Conservation (phyloP, 164 flowering plant genomes). For the Litsea cubeba region DNA sequence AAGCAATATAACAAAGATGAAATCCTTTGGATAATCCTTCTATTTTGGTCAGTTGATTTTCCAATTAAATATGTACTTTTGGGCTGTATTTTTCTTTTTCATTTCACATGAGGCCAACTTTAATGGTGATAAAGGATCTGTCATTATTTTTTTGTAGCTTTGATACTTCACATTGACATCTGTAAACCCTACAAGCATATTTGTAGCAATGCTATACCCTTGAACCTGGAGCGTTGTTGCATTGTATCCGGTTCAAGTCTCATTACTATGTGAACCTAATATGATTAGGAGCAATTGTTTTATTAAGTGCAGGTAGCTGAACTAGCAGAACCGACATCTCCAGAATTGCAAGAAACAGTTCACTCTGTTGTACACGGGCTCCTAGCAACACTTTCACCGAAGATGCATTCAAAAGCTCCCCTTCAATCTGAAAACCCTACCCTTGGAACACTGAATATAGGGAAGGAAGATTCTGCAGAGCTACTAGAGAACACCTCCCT, state of each 20-base stretch:
- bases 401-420: slow-evolving; percentile 66
- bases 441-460: slow-evolving; percentile 30
- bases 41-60: no score
- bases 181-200: no score
- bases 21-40: no score
- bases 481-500: slow-evolving; percentile 65
- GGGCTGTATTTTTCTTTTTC: no score
- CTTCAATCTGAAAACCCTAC: slow-evolving; percentile 34
- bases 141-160: no score
- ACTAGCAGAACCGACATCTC: slow-evolving; percentile 66
- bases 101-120: no score
- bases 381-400: slow-evolving; percentile 80
- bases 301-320: slow-evolving; percentile 54
- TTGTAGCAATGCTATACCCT: not conserved
- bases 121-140: no score
- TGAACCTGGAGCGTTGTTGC: not conserved
- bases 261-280: not conserved
- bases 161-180: no score
- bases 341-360: slow-evolving; percentile 72
- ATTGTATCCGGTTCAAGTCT: not conserved
- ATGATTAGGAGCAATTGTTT: not conserved
- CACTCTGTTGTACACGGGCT: slow-evolving; percentile 81
- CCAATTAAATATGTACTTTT: no score
- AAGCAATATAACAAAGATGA: no score
- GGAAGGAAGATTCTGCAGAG: slow-evolving; percentile 52